Percentiles rank a stretch among this genome's conserved stretches.
These are phyloP conservation scores for Pythium sukuiense DNA, from an alignment of 352 stramenopile genomes.

Conservation along the genomic window DNA sequence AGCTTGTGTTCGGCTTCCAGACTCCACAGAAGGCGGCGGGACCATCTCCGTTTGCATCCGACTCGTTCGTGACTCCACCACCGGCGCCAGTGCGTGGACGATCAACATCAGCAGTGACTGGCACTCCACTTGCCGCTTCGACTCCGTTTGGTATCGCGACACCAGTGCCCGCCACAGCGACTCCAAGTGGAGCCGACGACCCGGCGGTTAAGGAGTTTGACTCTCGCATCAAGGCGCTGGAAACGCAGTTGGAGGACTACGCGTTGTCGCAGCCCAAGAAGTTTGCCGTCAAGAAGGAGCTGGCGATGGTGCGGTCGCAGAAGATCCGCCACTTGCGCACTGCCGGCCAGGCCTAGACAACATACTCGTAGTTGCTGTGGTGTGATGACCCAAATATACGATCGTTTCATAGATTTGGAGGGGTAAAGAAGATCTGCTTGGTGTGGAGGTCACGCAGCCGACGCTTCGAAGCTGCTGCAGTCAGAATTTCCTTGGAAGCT, in stretches of 20 bases:
- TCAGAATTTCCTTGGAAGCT: not conserved
- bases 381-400: constrained; percentile 23
- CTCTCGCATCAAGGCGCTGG: constrained; percentile 44
- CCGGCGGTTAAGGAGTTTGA: constrained; percentile 20
- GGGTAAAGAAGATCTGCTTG: not conserved
- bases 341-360: constrained; percentile 7
- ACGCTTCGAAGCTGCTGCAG: not conserved
- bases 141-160: not conserved
- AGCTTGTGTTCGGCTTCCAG: constrained; percentile 14
- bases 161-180: not conserved
- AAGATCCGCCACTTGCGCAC: constrained; percentile 64
- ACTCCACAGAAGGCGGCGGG: not conserved
- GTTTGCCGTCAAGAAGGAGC: constrained; percentile 79
- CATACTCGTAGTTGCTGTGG: not conserved
- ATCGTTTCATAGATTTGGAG: constrained; percentile 12
- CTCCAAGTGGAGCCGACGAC: constrained; percentile 7
- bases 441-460: not conserved
- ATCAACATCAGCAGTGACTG: not conserved
- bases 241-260: constrained; percentile 64
- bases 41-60: not conserved
- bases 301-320: constrained; percentile 69
- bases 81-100: no score
- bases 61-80: not conserved
- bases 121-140: not conserved
- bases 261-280: constrained; percentile 65